Conservation (phyloP, 176 grass and related monocot genomes). For the Themeda triandra region DNA sequence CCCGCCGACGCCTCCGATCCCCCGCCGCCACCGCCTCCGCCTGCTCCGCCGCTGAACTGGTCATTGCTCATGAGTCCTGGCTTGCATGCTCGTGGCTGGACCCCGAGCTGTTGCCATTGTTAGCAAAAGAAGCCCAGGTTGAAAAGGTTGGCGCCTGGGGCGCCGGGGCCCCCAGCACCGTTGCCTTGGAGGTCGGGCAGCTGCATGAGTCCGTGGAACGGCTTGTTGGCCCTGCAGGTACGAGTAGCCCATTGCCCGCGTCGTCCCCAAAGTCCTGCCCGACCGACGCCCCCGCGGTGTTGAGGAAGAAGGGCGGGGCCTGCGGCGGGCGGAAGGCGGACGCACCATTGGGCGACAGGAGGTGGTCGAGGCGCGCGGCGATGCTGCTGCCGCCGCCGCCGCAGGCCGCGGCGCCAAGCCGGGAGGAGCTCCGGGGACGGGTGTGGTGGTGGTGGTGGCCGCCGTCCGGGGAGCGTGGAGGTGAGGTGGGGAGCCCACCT, state of each 20-base stretch:
- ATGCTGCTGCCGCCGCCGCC: conserved; percentile 15
- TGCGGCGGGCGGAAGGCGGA: conserved; percentile 66
- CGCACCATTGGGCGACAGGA: conserved; percentile 47
- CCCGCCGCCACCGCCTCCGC: not conserved
- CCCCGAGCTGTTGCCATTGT: conserved; percentile 49
- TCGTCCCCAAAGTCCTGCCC: conserved; percentile 66
- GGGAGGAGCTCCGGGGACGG: conserved; percentile 52
- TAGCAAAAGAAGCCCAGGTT: conserved; percentile 69
- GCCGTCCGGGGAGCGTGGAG: conserved; percentile 49
- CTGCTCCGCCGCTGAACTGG: conserved; percentile 47
- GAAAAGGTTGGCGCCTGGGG: conserved; percentile 40
- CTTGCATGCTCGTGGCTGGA: conserved; percentile 54
- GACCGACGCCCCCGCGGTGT: conserved; percentile 26
- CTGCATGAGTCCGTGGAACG: conserved; percentile 93
- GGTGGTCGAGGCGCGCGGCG: conserved; percentile 64
- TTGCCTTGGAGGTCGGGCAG: conserved; percentile 81
- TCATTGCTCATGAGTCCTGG: conserved; percentile 41
- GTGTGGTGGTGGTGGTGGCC: conserved; percentile 25
- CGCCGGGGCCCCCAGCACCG: conserved; percentile 20
- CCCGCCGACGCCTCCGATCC: conserved; percentile 38
- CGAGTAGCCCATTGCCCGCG: conserved; percentile 32
- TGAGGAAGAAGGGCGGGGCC: conserved; percentile 49
- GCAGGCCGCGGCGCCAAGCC: conserved; percentile 41
- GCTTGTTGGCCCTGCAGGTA: conserved; percentile 74
- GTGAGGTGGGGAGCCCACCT: conserved; percentile 69